Evolutionary conservation across 176 grass and related monocot genomes (phyloP), one percentile per base, ranked within the genome.

Genomic region (Carex parvula): DNA sequence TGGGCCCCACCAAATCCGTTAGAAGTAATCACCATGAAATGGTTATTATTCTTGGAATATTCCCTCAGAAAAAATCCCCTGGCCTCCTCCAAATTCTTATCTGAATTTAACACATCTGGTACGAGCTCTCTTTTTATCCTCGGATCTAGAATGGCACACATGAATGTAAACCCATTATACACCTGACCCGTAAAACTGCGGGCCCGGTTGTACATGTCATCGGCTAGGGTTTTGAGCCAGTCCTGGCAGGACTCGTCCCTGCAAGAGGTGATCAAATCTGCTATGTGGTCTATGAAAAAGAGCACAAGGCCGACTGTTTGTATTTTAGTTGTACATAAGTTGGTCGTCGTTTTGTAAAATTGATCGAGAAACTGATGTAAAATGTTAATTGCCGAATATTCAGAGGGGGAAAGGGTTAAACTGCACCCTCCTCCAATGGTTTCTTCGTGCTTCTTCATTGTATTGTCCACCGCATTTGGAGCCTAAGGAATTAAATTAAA

Each of bases 271-370:
- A 98, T 98, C 83, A 98, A 66, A 54, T 95, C 95, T 44, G 86
- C 77, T 56, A 95, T 90, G 90, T 98, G 91, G 86, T 98, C 95
- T 88, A 95, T 93, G 76, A 98, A 98, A 86, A 98, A 98, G 76
- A 98, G 90, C 32, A 92, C 91, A 14, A 98, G 93, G 26, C 93
- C 95, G 76, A 98, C 83, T 12, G 92, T 95, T 63, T 84, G 87
- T 79, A 93, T 73, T 90, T 91, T 98, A 80, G 91, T 91, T 56
- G 87, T 93, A 84, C 92, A 94, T 74, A 98, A 85, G 84, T 98
- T 98, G 46, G 89, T 93, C 0, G 96, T 98, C 14, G 93, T 98
- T 86, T 98, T 98, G 41, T 92, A 90, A 80, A 98, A 98, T 4
- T 93, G 91, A 55, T 95, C 96, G 58, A 95, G 90, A 83, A 89